phyloP scores from a whole-genome alignment of 495 filamentous ascomycete genomes.

The Massariosphaeria phaeospora region DNA sequence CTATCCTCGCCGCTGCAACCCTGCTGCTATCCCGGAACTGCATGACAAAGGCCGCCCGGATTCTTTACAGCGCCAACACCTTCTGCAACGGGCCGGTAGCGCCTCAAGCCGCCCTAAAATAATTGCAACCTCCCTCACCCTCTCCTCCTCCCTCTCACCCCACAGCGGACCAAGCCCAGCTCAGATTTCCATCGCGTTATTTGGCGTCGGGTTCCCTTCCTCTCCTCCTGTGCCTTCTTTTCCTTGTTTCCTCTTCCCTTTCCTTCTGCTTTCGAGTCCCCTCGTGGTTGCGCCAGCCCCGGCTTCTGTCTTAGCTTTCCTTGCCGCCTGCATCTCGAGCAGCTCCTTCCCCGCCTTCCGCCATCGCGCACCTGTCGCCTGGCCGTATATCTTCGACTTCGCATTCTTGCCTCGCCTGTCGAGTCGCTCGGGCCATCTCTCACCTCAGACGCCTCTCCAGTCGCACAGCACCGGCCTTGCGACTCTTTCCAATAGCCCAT shows the following conservation, averaged over 20 bases:
- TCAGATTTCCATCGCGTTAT: constrained; percentile 25
- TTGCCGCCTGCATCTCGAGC: constrained; percentile 8
- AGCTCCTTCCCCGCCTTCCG: not conserved
- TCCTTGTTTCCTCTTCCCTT: constrained; percentile 29
- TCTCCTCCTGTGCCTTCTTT: constrained; percentile 20
- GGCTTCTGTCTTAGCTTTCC: constrained; percentile 9
- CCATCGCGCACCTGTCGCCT: constrained; percentile 2
- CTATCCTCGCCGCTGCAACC: no score
- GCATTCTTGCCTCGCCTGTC: not conserved
- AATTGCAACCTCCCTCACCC: constrained; percentile 13
- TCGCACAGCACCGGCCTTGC: constrained; percentile 3
- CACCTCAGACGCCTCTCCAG: not conserved
- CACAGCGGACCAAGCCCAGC: constrained; percentile 21
- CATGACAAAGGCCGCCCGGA: no score
- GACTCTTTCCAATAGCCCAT: constrained; percentile 1
- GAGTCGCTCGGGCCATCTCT: constrained; percentile 1
- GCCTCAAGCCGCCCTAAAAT: constrained; percentile 1
- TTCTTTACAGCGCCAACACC: no score
- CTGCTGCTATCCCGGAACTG: no score
- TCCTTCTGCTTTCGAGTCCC: constrained; percentile 26
- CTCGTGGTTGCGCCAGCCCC: constrained; percentile 10
- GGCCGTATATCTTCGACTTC: not conserved
- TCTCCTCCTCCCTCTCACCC: constrained; percentile 24
- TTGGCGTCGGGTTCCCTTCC: constrained; percentile 32
- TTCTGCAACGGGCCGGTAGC: constrained; percentile 9